Evolutionary conservation across 23 red algal species (phyloP).

Genomic region (Cyanidiococcus yangmingshanensis): DNA sequence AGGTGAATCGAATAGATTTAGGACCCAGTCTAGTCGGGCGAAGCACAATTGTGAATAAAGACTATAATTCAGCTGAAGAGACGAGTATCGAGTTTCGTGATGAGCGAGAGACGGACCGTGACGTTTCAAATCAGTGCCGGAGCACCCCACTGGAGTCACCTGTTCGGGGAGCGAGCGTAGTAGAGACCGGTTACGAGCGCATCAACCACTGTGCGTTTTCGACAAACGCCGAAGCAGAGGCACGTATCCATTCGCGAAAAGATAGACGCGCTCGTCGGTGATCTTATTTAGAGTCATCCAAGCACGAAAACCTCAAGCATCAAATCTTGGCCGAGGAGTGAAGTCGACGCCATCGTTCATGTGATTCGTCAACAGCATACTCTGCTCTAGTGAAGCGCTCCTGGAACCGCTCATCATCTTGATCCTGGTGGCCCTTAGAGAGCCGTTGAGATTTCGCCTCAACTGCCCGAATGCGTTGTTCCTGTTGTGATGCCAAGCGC

Average conservation of each 20-base stretch:
- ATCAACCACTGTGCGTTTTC: neutral
- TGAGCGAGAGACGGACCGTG: no score
- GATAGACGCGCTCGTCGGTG: neutral
- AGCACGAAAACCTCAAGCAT: neutral
- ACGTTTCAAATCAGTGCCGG: no score
- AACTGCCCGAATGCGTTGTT: conserved; percentile 51
- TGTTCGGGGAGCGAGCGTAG: neutral
- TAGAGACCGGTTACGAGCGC: neutral
- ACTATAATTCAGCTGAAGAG: no score
- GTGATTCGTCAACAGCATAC: conserved; percentile 59
- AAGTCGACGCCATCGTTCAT: conserved; percentile 58
- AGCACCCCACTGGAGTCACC: neutral
- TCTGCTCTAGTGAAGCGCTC: conserved; percentile 60
- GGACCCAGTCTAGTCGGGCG: no score
- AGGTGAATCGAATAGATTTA: no score
- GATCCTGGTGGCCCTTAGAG: conserved; percentile 1
- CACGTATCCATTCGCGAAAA: neutral
- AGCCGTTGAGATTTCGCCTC: conserved; percentile 10
- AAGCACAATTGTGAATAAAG: no score
- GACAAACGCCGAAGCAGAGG: neutral
- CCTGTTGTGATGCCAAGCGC: conserved; percentile 41
- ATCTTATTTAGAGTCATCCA: neutral
- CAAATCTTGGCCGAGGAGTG: conserved; percentile 26
- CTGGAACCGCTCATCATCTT: conserved; percentile 67
- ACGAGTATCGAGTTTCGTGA: no score